Evolutionary conservation across 164 flowering plant genomes (phyloP).

Genomic region (Santalum album): DNA sequence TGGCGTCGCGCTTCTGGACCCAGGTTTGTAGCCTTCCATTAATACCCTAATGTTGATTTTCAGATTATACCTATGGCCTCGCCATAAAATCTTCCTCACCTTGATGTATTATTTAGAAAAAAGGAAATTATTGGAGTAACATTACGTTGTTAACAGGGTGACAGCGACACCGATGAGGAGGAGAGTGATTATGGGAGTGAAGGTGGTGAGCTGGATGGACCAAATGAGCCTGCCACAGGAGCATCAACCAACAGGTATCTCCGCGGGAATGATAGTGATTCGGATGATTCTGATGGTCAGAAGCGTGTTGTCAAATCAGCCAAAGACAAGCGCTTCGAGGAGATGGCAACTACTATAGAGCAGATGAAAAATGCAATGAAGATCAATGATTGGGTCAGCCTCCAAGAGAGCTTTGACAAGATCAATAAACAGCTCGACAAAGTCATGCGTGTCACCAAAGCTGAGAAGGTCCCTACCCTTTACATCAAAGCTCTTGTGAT

Average conservation of each 20-base stretch:
- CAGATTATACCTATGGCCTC: no score
- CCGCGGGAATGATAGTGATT: constrained; percentile 17
- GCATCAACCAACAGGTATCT: constrained; percentile 14
- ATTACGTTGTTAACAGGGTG: constrained; percentile 26
- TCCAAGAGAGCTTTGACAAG: constrained; percentile 81
- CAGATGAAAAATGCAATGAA: constrained; percentile 91
- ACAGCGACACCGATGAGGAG: constrained; percentile 48
- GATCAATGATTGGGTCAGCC: constrained; percentile 91
- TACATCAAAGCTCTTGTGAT: constrained; percentile 73
- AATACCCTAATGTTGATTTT: not conserved
- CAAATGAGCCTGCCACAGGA: constrained; percentile 19
- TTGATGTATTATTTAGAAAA: not conserved
- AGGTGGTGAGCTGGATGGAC: constrained; percentile 11
- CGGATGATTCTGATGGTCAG: constrained; percentile 60
- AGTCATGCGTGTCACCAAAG: constrained; percentile 69
- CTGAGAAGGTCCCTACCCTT: constrained; percentile 51
- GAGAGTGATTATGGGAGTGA: constrained; percentile 35
- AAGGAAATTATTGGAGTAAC: not conserved
- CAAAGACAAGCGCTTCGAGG: constrained; percentile 18
- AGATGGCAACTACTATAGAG: constrained; percentile 40
- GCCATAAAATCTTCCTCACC: no score
- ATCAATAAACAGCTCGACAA: constrained; percentile 88
- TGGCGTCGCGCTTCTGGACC: not conserved
- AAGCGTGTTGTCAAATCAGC: constrained; percentile 68
- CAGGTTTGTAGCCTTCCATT: not conserved